These are phyloP conservation scores for Prototheca cutis DNA, from an alignment of 163 green algal species.

Conservation along the genomic window DNA sequence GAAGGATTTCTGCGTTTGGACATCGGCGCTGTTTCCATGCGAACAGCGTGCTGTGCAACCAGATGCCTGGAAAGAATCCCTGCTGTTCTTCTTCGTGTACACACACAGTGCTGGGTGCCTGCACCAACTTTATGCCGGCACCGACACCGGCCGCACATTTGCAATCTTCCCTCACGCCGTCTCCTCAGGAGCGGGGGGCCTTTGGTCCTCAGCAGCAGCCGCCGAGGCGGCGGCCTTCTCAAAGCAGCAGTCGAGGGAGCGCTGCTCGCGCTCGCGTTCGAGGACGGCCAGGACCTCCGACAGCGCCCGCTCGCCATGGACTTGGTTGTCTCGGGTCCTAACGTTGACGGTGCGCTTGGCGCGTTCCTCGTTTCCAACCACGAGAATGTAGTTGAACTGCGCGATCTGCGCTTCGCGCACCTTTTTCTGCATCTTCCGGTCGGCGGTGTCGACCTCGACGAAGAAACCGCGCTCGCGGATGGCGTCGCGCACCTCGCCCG, in stretches of 20 bases:
- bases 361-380: conserved; percentile 82
- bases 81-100: no score
- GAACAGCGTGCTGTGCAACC: no score
- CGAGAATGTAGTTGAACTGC: conserved; percentile 99
- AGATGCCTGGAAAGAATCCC: no score
- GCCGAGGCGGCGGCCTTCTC: no score
- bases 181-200: no score
- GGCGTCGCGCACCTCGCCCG: conserved; percentile 38
- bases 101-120: no score
- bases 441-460: conserved; percentile 68
- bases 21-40: no score
- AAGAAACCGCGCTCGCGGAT: conserved; percentile 54
- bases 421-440: conserved; percentile 98
- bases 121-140: no score
- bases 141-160: no score
- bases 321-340: conserved; percentile 91
- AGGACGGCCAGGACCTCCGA: conserved; percentile 25
- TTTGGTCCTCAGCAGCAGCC: no score
- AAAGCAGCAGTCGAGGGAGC: conserved; percentile 34
- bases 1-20: no score
- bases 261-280: conserved; percentile 30
- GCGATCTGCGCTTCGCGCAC: conserved; percentile 90
- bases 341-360: conserved; percentile 77
- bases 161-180: no score
- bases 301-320: conserved; percentile 31